These are phyloP conservation scores for Melampsora occidentalis DNA, from an alignment of 1,284 basidiomycete species.

Conservation along the genomic window DNA sequence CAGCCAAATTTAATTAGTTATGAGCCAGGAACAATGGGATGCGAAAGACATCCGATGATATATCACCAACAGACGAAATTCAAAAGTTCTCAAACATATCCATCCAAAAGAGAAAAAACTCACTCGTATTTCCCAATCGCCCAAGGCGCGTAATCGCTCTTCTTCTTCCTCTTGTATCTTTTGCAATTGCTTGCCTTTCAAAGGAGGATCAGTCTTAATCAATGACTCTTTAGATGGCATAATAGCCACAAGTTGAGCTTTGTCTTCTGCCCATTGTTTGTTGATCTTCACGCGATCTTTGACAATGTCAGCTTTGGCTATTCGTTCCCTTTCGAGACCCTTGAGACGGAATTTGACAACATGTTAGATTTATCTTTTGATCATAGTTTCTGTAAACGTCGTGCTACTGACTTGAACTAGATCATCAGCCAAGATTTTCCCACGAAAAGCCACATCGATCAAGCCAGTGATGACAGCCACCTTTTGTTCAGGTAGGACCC, in stretches of 20 bases:
- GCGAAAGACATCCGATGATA: no score
- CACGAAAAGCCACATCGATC: conserved; percentile 38
- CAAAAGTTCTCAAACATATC: not conserved
- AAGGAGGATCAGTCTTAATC: conserved; percentile 1
- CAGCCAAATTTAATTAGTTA: not conserved
- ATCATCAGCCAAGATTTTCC: conserved; percentile 37
- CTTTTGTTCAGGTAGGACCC: conserved; percentile 31
- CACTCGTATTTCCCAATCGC: conserved; percentile 40
- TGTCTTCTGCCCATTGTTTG: conserved; percentile 38
- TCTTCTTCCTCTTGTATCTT: conserved; percentile 28
- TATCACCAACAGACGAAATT: not conserved
- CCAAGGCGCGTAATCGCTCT: conserved; percentile 23
- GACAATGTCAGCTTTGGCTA: conserved; percentile 38
- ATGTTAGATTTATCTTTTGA: not conserved
- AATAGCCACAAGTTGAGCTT: conserved; percentile 14
- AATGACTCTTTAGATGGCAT: conserved; percentile 43
- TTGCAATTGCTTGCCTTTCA: conserved; percentile 2
- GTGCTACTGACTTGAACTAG: conserved; percentile 23
- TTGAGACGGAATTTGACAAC: not conserved
- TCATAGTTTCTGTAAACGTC: not conserved
- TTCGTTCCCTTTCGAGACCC: conserved; percentile 40
- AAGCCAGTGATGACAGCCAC: conserved; percentile 34
- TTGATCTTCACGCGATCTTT: conserved; percentile 40
- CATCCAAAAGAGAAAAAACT: conserved; percentile 5
- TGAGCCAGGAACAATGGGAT: no score